These are phyloP conservation scores for Candolleomyces efflorescens DNA, from an alignment of 768 basidiomycete genomes.

Conservation along the genomic window DNA sequence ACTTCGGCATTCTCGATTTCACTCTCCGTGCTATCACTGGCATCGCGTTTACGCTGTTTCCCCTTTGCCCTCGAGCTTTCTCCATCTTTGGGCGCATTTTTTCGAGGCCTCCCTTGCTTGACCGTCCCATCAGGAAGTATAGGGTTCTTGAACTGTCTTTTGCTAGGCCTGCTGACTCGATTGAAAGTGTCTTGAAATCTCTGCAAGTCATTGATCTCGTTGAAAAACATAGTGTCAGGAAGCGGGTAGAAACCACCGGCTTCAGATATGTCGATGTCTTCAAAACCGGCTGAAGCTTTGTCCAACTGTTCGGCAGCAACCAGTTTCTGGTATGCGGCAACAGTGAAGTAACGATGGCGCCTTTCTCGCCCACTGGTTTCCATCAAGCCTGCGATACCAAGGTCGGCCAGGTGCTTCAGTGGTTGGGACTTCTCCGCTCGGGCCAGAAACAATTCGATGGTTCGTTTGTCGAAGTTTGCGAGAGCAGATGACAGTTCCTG, in stretches of 20 bases:
- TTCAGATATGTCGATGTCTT: constrained; percentile 41
- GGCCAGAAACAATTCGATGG: constrained; percentile 74
- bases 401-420: constrained; percentile 69
- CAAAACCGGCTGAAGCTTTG: constrained; percentile 37
- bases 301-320: constrained; percentile 65
- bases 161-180: constrained; percentile 26
- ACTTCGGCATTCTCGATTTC: neutral
- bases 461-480: constrained; percentile 73
- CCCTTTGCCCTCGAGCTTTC: neutral
- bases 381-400: constrained; percentile 65
- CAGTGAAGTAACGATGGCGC: constrained; percentile 79
- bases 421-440: constrained; percentile 61
- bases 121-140: constrained; percentile 45
- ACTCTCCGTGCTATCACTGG: neutral
- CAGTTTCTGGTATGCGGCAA: constrained; percentile 60
- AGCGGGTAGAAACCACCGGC: constrained; percentile 52
- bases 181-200: constrained; percentile 50
- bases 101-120: constrained; percentile 59
- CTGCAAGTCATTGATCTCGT: constrained; percentile 34
- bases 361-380: constrained; percentile 86
- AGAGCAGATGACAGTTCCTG: constrained; percentile 64
- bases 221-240: constrained; percentile 52
- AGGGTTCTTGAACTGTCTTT: constrained; percentile 39
- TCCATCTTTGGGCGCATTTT: constrained; percentile 20
- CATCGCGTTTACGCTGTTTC: constrained; percentile 2